Percentiles rank a stretch among this genome's conserved stretches.
Evolutionary conservation across 768 basidiomycete species (phyloP).

Genomic region (Russula vinacea): DNA sequence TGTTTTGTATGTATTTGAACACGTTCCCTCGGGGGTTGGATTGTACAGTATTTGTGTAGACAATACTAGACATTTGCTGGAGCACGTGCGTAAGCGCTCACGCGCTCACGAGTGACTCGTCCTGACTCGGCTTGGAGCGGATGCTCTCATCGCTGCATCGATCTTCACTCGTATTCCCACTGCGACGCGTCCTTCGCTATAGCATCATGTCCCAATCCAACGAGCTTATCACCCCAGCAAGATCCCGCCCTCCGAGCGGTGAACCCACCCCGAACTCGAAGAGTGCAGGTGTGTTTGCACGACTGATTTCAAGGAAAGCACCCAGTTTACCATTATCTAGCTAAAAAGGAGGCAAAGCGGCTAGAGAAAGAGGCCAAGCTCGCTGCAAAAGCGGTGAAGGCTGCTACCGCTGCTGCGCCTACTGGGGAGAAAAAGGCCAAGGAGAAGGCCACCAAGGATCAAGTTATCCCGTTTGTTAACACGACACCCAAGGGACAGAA

Average conservation of each 20-base stretch:
- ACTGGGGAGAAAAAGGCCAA: conserved; percentile 68
- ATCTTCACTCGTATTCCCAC: conserved; percentile 29
- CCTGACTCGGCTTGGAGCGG: not conserved
- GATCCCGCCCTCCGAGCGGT: conserved; percentile 9
- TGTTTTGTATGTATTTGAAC: not conserved
- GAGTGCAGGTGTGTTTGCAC: conserved; percentile 40
- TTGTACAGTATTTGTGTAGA: no score
- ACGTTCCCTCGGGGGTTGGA: no score
- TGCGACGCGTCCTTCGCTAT: conserved; percentile 6
- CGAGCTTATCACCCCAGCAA: conserved; percentile 9
- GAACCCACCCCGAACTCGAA: conserved; percentile 39
- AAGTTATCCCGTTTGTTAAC: conserved; percentile 78
- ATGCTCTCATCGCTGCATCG: conserved; percentile 31
- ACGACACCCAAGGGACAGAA: conserved; percentile 87
- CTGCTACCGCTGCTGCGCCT: conserved; percentile 37
- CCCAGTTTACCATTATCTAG: conserved; percentile 37
- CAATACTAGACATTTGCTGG: no score
- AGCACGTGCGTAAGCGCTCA: no score
- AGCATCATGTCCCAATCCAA: conserved; percentile 31
- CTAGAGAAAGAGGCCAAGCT: conserved; percentile 76
- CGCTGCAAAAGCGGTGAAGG: conserved; percentile 60
- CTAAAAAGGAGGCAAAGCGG: conserved; percentile 83
- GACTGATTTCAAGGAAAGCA: not conserved
- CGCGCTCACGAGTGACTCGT: not conserved
- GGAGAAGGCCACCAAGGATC: conserved; percentile 71